A percentile compares a stretch with the other conserved stretches of the same genome.
Evolutionary conservation across 2,329 filamentous ascomycete species (phyloP).

Genomic region (Byssoonygena ceratinophila): DNA sequence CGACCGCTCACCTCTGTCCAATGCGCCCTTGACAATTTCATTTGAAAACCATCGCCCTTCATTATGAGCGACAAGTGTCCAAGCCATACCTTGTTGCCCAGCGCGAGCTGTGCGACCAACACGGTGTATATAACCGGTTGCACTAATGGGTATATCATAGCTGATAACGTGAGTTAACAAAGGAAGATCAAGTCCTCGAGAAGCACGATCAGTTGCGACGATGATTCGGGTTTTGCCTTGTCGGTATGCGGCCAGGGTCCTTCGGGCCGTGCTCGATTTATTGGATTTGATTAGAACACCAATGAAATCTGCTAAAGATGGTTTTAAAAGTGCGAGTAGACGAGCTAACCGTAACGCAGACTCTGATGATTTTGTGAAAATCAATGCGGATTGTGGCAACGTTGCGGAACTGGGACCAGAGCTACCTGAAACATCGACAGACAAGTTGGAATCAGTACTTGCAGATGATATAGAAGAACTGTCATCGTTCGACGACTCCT

Average conservation of each 20-base stretch:
- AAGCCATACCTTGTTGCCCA: constrained; percentile 63
- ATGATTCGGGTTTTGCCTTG: constrained; percentile 57
- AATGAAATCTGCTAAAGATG: constrained; percentile 46
- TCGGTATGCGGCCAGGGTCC: constrained; percentile 57
- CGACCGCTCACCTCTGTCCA: constrained; percentile 25
- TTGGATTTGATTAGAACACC: constrained; percentile 68
- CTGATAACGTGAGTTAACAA: constrained; percentile 78
- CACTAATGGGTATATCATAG: constrained; percentile 76
- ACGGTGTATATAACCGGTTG: constrained; percentile 79
- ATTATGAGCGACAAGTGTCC: constrained; percentile 71
- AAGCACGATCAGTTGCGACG: constrained; percentile 85
- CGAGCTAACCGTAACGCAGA: constrained; percentile 75
- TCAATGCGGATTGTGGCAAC: constrained; percentile 44
- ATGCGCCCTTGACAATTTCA: constrained; percentile 52
- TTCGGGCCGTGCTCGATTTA: constrained; percentile 58
- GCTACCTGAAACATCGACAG: constrained; percentile 24
- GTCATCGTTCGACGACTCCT: constrained; percentile 24
- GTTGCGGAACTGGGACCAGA: constrained; percentile 12
- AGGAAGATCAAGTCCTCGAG: constrained; percentile 75
- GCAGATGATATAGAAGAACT: constrained; percentile 17
- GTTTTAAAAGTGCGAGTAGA: constrained; percentile 58
- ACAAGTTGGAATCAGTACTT: constrained; percentile 17
- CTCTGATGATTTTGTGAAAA: constrained; percentile 89
- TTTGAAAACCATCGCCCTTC: constrained; percentile 91
- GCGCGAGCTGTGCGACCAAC: constrained; percentile 85